Conservation (phyloP, 768 basidiomycete species). For the Hypholoma sublateritium region DNA sequence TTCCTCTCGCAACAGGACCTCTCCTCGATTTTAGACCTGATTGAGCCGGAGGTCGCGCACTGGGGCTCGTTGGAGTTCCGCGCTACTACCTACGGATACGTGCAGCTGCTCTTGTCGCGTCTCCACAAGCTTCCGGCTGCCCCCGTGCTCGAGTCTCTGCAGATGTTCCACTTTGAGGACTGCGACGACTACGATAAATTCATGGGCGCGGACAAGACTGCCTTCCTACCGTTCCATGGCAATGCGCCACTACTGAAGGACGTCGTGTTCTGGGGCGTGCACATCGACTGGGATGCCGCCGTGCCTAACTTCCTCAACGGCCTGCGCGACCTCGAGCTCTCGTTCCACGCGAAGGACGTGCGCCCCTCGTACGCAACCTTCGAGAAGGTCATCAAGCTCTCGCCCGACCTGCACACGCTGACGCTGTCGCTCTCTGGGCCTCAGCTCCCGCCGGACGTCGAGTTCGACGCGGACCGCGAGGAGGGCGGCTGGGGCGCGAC, state of each 20-base stretch:
- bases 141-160: constrained; percentile 51
- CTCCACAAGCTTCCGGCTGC: constrained; percentile 47
- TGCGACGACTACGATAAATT: constrained; percentile 41
- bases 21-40: constrained; percentile 35
- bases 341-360: constrained; percentile 62
- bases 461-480: constrained; percentile 19
- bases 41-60: constrained; percentile 52
- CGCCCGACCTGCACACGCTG: constrained; percentile 54
- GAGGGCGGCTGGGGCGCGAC: constrained; percentile 34
- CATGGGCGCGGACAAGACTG: constrained; percentile 34
- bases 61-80: constrained; percentile 54
- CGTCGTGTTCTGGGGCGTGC: constrained; percentile 66
- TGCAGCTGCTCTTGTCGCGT: constrained; percentile 40
- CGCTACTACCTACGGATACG: constrained; percentile 46
- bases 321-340: constrained; percentile 54
- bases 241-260: constrained; percentile 51
- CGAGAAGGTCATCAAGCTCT: constrained; percentile 46
- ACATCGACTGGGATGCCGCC: constrained; percentile 60
- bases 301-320: constrained; percentile 41
- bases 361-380: constrained; percentile 61
- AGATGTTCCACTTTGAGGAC: constrained; percentile 58
- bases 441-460: constrained; percentile 15
- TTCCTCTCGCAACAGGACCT: constrained; percentile 35
- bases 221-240: constrained; percentile 51
- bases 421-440: constrained; percentile 61